Percentiles rank a stretch among this genome's conserved stretches.
phyloP scores from a whole-genome alignment of 148 eudicot genomes.

The Pouteria glomerata region DNA sequence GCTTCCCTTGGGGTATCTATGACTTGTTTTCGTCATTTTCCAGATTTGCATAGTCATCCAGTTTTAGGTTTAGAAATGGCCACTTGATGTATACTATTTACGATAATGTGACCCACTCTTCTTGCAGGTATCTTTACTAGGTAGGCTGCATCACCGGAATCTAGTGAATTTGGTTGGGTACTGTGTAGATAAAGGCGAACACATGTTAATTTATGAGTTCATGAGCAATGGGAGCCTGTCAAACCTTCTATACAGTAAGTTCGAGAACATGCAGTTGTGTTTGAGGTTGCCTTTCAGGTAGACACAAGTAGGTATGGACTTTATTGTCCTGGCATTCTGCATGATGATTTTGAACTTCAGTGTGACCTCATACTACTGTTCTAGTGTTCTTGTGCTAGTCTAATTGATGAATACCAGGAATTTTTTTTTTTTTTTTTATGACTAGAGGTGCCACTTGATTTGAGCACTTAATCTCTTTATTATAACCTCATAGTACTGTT shows the following conservation, averaged over 20 bases:
- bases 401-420: no score
- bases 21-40: not conserved
- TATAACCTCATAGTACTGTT: not conserved
- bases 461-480: no score
- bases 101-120: not conserved
- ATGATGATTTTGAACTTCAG: constrained; percentile 2
- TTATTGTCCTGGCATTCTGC: not conserved
- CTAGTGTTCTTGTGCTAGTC: no score
- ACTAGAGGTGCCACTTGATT: no score
- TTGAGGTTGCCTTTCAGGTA: constrained; percentile 2
- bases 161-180: constrained; percentile 95
- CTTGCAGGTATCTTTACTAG: constrained; percentile 83
- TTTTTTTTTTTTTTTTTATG: no score
- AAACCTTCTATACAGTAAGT: constrained; percentile 72
- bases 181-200: constrained; percentile 94
- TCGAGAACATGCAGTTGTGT: not conserved
- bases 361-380: no score
- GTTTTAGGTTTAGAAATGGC: not conserved
- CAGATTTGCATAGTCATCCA: not conserved
- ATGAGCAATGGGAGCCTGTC: constrained; percentile 98
- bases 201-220: constrained; percentile 82
- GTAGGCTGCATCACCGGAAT: constrained; percentile 94
- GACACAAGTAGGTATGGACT: not conserved
- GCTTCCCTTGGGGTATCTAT: no score
- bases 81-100: not conserved